A percentile compares a stretch with the other conserved stretches of the same genome.
Evolutionary conservation across 75 land plant species (phyloP).

Genomic region (Pinus taeda): DNA sequence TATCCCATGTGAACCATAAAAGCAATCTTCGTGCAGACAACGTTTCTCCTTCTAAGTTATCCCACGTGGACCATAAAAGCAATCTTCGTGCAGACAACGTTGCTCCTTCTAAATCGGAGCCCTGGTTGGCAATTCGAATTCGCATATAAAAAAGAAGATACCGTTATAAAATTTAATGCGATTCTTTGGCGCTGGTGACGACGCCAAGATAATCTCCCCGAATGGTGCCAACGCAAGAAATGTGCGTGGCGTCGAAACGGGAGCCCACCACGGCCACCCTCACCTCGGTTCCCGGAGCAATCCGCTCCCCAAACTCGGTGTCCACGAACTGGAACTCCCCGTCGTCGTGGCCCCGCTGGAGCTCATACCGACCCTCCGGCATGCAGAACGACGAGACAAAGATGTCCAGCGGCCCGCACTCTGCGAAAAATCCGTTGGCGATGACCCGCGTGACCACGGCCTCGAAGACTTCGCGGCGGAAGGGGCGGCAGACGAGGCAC

Average conservation of each 20-base stretch:
- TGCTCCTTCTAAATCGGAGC: too few species aligned
- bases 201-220: not conserved
- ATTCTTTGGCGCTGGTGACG: not conserved
- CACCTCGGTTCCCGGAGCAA: not conserved
- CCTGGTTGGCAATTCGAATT: too few species aligned
- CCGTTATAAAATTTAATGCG: too few species aligned
- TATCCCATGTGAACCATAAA: too few species aligned
- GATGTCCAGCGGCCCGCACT: not conserved
- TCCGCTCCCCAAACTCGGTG: not conserved
- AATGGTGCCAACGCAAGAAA: not conserved
- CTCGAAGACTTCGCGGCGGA: not conserved
- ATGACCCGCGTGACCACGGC: not conserved
- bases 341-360: not conserved
- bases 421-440: not conserved
- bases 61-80: too few species aligned
- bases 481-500: not conserved
- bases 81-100: too few species aligned
- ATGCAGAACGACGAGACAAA: not conserved
- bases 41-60: too few species aligned
- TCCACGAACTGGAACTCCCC: not conserved
- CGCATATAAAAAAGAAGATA: too few species aligned
- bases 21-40: too few species aligned
- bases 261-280: not conserved
- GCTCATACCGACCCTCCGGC: not conserved
- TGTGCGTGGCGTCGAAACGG: not conserved